Evolutionary conservation across 257 asterid species (phyloP).

Genomic region (Hygrophila difformis): DNA sequence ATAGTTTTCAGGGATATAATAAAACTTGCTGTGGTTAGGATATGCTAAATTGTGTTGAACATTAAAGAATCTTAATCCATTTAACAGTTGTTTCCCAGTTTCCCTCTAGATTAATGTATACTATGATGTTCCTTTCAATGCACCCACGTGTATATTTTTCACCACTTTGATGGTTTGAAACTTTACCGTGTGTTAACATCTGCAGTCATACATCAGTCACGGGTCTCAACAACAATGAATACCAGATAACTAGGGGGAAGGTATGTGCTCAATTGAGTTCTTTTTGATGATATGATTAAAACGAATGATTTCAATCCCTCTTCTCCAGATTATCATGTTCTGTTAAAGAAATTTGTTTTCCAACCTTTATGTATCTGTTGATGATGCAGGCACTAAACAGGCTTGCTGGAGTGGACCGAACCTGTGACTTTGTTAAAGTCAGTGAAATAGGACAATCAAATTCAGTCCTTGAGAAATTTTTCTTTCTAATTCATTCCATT

Average conservation of each 20-base stretch:
- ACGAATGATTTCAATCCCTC: neutral
- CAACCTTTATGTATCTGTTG: neutral
- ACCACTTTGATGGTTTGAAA: conserved; percentile 48
- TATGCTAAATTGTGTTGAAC: no score
- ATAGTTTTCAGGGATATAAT: no score
- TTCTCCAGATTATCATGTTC: conserved; percentile 16
- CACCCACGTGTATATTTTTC: conserved; percentile 71
- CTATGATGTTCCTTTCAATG: conserved; percentile 15
- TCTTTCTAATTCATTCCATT: neutral
- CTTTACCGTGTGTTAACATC: conserved; percentile 13
- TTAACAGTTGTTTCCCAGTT: no score
- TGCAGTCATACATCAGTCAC: conserved; percentile 80
- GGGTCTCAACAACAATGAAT: conserved; percentile 95
- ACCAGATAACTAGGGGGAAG: conserved; percentile 90
- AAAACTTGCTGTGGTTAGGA: no score
- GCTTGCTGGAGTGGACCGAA: conserved; percentile 55
- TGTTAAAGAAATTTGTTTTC: conserved; percentile 52
- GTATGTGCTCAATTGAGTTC: conserved; percentile 26
- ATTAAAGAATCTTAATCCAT: no score
- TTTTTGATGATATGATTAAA: neutral
- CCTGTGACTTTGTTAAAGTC: conserved; percentile 86
- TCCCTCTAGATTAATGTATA: neutral
- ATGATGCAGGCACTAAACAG: conserved; percentile 58
- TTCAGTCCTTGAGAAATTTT: conserved; percentile 22
- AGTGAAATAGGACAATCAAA: conserved; percentile 18